These are phyloP conservation scores for Xylona heveae DNA, from an alignment of 495 filamentous ascomycete species.

Conservation along the genomic window DNA sequence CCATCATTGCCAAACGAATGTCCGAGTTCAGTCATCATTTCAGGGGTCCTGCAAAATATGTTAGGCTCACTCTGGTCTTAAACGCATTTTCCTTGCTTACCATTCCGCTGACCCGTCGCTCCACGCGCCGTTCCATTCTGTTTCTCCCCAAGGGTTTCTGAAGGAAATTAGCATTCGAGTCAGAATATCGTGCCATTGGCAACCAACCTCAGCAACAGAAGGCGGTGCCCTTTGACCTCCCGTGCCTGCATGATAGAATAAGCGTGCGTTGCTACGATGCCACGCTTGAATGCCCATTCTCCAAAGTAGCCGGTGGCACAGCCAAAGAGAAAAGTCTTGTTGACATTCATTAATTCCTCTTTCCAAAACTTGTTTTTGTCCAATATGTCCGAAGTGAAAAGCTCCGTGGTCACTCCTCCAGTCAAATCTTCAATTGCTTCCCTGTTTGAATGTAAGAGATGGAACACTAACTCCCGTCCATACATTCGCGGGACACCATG, in stretches of 20 bases:
- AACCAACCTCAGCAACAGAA: slow-evolving; percentile 43
- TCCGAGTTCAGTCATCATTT: slow-evolving; percentile 60
- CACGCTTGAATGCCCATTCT: slow-evolving; percentile 38
- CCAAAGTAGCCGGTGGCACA: slow-evolving; percentile 48
- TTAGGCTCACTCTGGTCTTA: too few relatives aligned
- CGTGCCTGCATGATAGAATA: slow-evolving; percentile 74
- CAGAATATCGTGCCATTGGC: background rate
- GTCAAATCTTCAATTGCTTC: slow-evolving; percentile 89
- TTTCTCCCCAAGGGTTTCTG: slow-evolving; percentile 72
- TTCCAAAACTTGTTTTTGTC: slow-evolving; percentile 81
- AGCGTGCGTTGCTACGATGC: slow-evolving; percentile 64
- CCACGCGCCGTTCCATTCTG: slow-evolving; percentile 70
- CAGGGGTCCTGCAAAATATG: too few relatives aligned
- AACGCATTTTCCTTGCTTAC: too few relatives aligned
- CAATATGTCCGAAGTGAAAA: slow-evolving; percentile 63
- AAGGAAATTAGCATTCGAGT: slow-evolving; percentile 6
- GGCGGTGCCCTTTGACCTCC: slow-evolving; percentile 50
- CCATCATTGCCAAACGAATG: slow-evolving; percentile 85
- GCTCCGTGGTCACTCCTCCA: slow-evolving; percentile 68
- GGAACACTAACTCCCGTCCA: background rate
- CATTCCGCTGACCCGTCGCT: slow-evolving; percentile 82
- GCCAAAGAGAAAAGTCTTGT: slow-evolving; percentile 74
- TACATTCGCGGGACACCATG: background rate
- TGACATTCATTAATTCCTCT: slow-evolving; percentile 66
- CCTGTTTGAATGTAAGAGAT: slow-evolving; percentile 13